These are phyloP conservation scores for Russula ochroleuca DNA, from an alignment of 768 basidiomycete species.

Conservation along the genomic window DNA sequence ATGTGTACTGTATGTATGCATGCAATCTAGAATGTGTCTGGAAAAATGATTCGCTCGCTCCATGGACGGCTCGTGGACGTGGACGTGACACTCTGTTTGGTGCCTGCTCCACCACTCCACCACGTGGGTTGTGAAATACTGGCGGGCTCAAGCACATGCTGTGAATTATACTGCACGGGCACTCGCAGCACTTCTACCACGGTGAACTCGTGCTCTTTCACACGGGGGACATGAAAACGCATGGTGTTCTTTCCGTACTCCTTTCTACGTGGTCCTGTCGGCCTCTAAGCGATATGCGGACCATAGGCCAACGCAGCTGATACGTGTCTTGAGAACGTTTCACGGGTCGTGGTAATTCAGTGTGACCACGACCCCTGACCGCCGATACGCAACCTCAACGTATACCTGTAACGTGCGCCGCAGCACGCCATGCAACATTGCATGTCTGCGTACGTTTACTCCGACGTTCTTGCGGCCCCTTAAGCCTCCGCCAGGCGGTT, in stretches of 20 bases:
- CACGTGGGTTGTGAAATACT: slow-evolving; percentile 5
- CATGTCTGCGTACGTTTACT: not conserved
- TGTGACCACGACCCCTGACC: too few species aligned
- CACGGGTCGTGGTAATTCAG: not conserved
- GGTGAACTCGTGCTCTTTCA: not conserved
- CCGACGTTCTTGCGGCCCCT: not conserved
- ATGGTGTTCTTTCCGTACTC: not conserved
- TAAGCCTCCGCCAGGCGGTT: not conserved
- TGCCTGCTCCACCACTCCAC: not conserved
- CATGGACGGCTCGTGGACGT: too few species aligned
- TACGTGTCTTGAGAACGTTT: not conserved
- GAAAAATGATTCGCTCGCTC: not conserved
- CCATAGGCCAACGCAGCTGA: not conserved
- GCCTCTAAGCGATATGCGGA: not conserved
- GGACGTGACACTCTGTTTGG: not conserved
- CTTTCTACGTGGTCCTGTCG: not conserved
- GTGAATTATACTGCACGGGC: not conserved
- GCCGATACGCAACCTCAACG: not conserved
- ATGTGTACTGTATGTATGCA: not conserved
- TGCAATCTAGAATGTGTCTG: slow-evolving; percentile 1
- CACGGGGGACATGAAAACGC: not conserved
- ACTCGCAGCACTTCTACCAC: not conserved
- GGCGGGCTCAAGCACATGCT: not conserved
- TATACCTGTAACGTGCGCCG: not conserved
- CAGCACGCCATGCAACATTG: not conserved